Conservation (phyloP, 192 early-diverging fungal species). For the Coemansia sp. region DNA sequence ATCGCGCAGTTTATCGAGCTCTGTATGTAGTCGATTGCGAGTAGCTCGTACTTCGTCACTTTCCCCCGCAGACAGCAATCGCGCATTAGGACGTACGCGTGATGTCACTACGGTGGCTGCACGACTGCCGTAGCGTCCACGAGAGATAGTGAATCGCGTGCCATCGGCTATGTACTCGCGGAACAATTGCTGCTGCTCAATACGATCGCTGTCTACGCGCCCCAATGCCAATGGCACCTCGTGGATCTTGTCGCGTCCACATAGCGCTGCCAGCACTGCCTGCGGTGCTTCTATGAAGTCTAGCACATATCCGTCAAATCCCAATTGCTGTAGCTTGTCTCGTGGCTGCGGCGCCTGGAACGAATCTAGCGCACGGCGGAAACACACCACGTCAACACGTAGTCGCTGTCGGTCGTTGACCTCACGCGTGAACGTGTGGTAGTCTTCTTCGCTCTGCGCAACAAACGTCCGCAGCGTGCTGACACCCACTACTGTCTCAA, state of each 20-base stretch:
- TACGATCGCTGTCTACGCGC: constrained; percentile 30
- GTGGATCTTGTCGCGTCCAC: constrained; percentile 61
- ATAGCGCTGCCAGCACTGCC: constrained; percentile 63
- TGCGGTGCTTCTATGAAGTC: constrained; percentile 75
- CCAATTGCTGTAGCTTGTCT: constrained; percentile 50
- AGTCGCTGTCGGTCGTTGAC: constrained; percentile 61
- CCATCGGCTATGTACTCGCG: constrained; percentile 46
- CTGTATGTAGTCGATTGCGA: constrained; percentile 20
- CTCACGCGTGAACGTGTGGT: constrained; percentile 64
- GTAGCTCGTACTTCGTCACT: constrained; percentile 32
- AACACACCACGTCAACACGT: constrained; percentile 63
- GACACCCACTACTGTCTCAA: constrained; percentile 60
- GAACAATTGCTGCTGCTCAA: constrained; percentile 24
- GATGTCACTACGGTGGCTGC: constrained; percentile 35
- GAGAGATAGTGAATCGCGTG: constrained; percentile 29
- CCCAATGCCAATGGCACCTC: constrained; percentile 48
- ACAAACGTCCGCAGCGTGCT: constrained; percentile 73
- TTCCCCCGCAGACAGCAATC: constrained; percentile 36
- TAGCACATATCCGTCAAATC: constrained; percentile 74
- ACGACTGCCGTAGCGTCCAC: constrained; percentile 44
- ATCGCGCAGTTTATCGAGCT: constrained; percentile 30
- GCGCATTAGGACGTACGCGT: constrained; percentile 15
- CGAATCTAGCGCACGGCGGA: constrained; percentile 23
- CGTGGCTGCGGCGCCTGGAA: constrained; percentile 32
- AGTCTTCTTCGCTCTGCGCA: constrained; percentile 75